Percentiles rank a stretch among this genome's conserved stretches.
Conservation (phyloP, 805 yeast genomes). For the Osmozyma mogii region DNA sequence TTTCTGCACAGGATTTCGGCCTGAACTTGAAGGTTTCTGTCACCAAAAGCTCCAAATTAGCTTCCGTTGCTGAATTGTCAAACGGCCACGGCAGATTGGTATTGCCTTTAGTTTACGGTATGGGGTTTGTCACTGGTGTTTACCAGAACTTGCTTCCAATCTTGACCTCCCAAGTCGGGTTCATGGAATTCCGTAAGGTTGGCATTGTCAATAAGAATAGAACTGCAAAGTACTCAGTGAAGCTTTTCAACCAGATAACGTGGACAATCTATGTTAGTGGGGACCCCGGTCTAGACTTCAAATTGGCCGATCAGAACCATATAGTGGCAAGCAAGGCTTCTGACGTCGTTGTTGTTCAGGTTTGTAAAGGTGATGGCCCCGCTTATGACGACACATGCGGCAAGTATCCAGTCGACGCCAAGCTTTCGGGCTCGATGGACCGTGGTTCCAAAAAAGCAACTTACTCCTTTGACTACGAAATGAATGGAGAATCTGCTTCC, state of each 20-base stretch:
- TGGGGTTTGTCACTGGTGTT: constrained; percentile 70
- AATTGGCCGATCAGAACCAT: constrained; percentile 24
- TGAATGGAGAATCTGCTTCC: constrained; percentile 18
- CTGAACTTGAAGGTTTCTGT: constrained; percentile 14
- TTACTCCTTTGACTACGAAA: constrained; percentile 23
- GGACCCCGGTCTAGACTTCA: constrained; percentile 23
- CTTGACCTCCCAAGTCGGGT: constrained; percentile 58
- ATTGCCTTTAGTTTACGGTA: constrained; percentile 69
- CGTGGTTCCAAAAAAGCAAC: constrained; percentile 14
- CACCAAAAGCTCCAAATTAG: constrained; percentile 22
- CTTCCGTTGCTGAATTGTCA: constrained; percentile 19
- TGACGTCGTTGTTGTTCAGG: constrained; percentile 40
- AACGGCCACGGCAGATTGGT: constrained; percentile 31
- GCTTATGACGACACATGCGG: constrained; percentile 60
- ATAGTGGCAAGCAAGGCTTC: constrained; percentile 37
- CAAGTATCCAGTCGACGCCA: constrained; percentile 43
- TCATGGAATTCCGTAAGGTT: constrained; percentile 38
- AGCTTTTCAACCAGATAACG: constrained; percentile 44
- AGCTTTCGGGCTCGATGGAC: constrained; percentile 31
- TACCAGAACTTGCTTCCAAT: constrained; percentile 16
- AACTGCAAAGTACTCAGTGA: constrained; percentile 46
- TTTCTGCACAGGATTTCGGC: constrained; percentile 23
- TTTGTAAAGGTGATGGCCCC: constrained; percentile 41
- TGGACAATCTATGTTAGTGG: constrained; percentile 65
- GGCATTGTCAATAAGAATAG: constrained; percentile 18